These are phyloP conservation scores for Ramaria rubella DNA, from an alignment of 768 basidiomycete genomes.

Conservation along the genomic window DNA sequence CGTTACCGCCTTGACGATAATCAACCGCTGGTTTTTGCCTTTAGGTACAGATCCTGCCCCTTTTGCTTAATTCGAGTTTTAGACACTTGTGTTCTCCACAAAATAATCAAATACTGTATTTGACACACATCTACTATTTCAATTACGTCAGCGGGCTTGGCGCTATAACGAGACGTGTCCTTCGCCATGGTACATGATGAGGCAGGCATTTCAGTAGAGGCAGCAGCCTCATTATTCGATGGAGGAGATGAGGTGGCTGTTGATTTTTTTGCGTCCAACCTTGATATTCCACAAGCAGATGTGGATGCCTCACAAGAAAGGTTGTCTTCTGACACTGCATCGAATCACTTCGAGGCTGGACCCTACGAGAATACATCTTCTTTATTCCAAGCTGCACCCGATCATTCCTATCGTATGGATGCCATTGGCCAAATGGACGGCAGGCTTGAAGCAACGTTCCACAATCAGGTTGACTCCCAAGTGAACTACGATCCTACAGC, in stretches of 20 bases:
- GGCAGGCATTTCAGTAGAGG: conserved; percentile 40
- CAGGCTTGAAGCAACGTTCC: background rate
- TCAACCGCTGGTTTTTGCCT: conserved; percentile 28
- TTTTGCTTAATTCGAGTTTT: conserved; percentile 6
- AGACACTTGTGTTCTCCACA: background rate
- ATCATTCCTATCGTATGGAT: background rate
- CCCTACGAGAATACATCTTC: background rate
- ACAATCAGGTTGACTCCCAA: background rate
- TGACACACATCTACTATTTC: conserved; percentile 16
- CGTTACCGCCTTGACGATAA: conserved; percentile 27
- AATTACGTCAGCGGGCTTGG: background rate
- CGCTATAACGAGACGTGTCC: background rate
- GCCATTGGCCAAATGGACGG: background rate
- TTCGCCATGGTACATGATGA: conserved; percentile 10
- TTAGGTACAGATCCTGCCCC: conserved; percentile 8
- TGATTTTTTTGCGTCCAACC: conserved; percentile 61
- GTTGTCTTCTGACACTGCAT: conserved; percentile 1
- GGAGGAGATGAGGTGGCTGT: conserved; percentile 46
- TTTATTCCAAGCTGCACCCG: background rate
- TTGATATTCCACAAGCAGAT: background rate
- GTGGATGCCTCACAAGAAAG: background rate
- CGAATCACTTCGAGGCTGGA: conserved; percentile 10
- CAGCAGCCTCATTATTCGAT: conserved; percentile 78
- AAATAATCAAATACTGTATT: background rate
- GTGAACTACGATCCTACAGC: background rate